Base-by-base conservation (phyloP, 2,329 filamentous ascomycete genomes). In the Trichoderma hamatum region DNA sequence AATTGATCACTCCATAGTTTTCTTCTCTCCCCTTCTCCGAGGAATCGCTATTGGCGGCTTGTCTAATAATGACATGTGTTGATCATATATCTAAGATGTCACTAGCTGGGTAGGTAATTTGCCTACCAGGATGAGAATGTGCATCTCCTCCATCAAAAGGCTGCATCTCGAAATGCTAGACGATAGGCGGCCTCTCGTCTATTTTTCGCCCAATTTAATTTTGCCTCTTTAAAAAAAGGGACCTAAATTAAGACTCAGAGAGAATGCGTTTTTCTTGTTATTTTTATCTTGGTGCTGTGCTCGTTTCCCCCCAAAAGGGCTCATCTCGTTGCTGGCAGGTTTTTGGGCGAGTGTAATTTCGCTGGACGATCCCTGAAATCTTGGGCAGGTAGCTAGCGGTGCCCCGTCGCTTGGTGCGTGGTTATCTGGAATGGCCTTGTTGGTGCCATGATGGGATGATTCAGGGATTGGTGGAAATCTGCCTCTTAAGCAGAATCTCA, bases 331-430 rank as follows among this genome's bases (percentile, higher is more conserved):
- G 51, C 51, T 46, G n/a, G 62, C 19, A 24, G 58, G 21, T 61
- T 61, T 32, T 49, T 30, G 28, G 43, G 32, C 28, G 34, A 26
- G 36, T 13, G 24, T 55, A 65, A 65, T 65, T 56, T 65, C 62
- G 62, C 62, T 65, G 62, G 46, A 5, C 39, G 62, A 65, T 65
- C 62, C 62, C 52, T 65, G 62, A 65, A 65, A 64, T 64, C 49
- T 64, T 64, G 61, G 34, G 56, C 26, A 34, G 46, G 49, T 62
- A 30, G 26, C 59, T 62, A 30, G 46, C 21, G 46, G 46, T 49
- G 46, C 46, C 46, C 46, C 46, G 46, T 54, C 13, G 51, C 51
- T 28, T 54, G 51, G 51, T 54, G 26, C 51, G 24, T 54, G 51
- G 21, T 14, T 54, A 28, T 54, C 24, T 54, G 11, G 14, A 54